These are phyloP conservation scores for Trametes villosa DNA, from an alignment of 768 basidiomycete species.

Conservation along the genomic window DNA sequence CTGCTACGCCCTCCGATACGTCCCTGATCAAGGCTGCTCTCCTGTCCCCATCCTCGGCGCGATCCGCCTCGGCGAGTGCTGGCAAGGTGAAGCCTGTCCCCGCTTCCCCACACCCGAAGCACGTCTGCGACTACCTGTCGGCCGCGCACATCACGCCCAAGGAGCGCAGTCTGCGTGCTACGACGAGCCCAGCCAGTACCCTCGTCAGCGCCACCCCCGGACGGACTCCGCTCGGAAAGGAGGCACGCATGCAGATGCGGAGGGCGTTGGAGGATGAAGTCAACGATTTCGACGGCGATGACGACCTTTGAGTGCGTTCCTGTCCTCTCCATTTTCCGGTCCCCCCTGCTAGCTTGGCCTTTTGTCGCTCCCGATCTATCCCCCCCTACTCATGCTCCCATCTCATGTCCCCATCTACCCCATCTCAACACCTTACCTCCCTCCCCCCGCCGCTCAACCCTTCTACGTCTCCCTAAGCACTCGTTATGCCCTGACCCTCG, in stretches of 20 bases:
- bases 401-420: slow-evolving; percentile 1
- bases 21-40: slow-evolving; percentile 23
- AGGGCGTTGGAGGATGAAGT: slow-evolving; percentile 20
- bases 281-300: slow-evolving; percentile 15
- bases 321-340: background rate
- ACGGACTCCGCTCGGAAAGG: slow-evolving; percentile 14
- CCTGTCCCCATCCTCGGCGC: slow-evolving; percentile 11
- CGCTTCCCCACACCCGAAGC: slow-evolving; percentile 20
- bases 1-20: slow-evolving; percentile 7
- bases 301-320: background rate
- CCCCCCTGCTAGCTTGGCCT: background rate
- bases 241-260: slow-evolving; percentile 18
- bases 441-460: background rate
- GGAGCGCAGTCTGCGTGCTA: background rate
- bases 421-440: background rate
- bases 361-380: background rate
- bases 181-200: background rate
- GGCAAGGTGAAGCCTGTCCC: slow-evolving; percentile 1
- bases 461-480: background rate
- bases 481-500: background rate
- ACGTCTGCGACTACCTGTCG: slow-evolving; percentile 18
- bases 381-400: slow-evolving; percentile 2
- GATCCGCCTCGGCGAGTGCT: background rate
- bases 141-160: background rate
- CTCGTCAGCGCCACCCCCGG: slow-evolving; percentile 9